phyloP scores from a whole-genome alignment of 495 filamentous ascomycete species.

The Aspergillus coremiiformis region DNA sequence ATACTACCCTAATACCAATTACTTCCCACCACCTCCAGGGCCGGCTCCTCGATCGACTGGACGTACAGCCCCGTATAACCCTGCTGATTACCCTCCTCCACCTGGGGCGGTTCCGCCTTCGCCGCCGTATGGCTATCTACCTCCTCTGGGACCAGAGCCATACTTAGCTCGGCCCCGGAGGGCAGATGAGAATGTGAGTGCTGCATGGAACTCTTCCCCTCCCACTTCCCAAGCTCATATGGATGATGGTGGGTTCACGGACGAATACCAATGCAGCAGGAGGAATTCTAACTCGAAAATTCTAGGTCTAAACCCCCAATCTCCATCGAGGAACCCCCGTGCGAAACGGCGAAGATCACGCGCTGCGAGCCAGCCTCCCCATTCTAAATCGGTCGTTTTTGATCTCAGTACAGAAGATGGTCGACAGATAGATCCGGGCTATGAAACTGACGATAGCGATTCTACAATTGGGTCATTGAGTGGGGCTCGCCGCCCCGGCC shows the following conservation, averaged over 20 bases:
- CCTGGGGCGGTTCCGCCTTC: slow-evolving; percentile 36
- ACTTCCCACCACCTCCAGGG: slow-evolving; percentile 40
- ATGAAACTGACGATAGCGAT: slow-evolving; percentile 41
- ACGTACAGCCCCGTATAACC: slow-evolving; percentile 28
- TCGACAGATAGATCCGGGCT: slow-evolving; percentile 21
- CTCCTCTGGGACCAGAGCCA: slow-evolving; percentile 31
- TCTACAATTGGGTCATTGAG: slow-evolving; percentile 26
- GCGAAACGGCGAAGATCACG: slow-evolving; percentile 9
- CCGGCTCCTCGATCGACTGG: slow-evolving; percentile 26
- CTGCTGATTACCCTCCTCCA: slow-evolving; percentile 41
- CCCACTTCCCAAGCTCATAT: slow-evolving; percentile 30
- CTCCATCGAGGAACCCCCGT: slow-evolving; percentile 5
- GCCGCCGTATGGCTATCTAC: slow-evolving; percentile 39
- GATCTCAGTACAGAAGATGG: slow-evolving; percentile 20
- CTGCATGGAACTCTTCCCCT: slow-evolving; percentile 29
- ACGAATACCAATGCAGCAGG: slow-evolving; percentile 4
- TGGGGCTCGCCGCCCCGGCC: slow-evolving; percentile 11
- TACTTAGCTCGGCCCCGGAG: slow-evolving; percentile 39
- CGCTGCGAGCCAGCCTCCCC: slow-evolving; percentile 23
- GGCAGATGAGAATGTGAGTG: slow-evolving; percentile 53
- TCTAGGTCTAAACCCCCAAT: slow-evolving; percentile 22
- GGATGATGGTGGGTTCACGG: slow-evolving; percentile 41
- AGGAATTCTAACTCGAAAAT: not conserved
- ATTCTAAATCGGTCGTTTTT: slow-evolving; percentile 35
- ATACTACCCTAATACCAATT: slow-evolving; percentile 35